Evolutionary conservation across 176 grass and related monocot genomes (phyloP).

Genomic region (Bolboschoenus planiculmis): DNA sequence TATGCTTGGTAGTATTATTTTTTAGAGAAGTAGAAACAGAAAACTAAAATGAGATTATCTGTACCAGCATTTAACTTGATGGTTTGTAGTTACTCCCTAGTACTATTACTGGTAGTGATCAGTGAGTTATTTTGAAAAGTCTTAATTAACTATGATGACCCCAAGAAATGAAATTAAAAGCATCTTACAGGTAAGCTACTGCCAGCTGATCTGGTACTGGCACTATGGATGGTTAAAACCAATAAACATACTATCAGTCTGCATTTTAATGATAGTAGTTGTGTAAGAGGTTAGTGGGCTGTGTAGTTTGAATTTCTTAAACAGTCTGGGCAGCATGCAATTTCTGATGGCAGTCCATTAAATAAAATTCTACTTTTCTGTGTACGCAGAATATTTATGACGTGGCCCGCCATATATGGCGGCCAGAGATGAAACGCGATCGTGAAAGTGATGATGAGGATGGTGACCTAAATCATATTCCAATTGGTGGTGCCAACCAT

Average conservation of each 20-base stretch:
- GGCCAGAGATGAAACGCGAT: constrained; percentile 46
- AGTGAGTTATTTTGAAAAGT: background rate
- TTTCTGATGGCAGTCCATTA: background rate
- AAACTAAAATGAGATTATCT: background rate
- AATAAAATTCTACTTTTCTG: background rate
- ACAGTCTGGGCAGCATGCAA: background rate
- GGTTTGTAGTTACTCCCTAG: background rate
- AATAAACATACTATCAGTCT: background rate
- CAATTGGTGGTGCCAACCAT: background rate
- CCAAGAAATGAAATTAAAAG: background rate
- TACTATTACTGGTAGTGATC: background rate
- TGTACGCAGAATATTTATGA: constrained; percentile 48
- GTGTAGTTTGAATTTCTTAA: background rate
- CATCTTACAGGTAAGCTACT: background rate
- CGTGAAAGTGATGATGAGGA: constrained; percentile 59
- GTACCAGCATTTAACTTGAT: background rate
- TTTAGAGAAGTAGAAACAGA: background rate
- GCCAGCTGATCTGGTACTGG: background rate
- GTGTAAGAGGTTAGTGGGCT: background rate
- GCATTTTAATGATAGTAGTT: background rate
- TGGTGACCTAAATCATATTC: constrained; percentile 46
- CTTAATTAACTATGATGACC: background rate
- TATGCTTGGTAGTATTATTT: background rate
- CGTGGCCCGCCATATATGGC: constrained; percentile 74
- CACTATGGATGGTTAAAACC: background rate